Percentiles rank a stretch among this genome's conserved stretches.
Evolutionary conservation across 768 basidiomycete species (phyloP).

Genomic region (Tephrocybe rancida): DNA sequence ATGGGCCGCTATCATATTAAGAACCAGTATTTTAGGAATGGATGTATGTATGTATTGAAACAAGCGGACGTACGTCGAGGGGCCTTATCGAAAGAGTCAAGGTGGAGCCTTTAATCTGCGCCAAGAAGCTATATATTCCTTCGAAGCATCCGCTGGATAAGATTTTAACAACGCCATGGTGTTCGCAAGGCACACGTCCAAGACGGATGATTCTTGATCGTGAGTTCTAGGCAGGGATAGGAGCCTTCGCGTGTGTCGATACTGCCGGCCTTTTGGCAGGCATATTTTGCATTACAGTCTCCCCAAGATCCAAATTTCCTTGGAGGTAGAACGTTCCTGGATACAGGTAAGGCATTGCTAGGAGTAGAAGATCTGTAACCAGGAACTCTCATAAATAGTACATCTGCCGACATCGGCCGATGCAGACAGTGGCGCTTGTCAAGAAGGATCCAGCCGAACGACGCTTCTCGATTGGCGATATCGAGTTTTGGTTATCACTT

Average conservation of each 20-base stretch:
- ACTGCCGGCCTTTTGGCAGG: no score
- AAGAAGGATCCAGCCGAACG: neutral
- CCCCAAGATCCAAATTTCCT: neutral
- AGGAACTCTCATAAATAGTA: constrained; percentile 32
- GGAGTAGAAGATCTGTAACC: neutral
- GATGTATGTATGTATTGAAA: constrained; percentile 1
- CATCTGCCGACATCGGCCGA: neutral
- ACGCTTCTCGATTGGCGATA: neutral
- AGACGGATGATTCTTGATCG: neutral
- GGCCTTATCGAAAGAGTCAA: constrained; percentile 3
- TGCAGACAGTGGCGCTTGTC: neutral
- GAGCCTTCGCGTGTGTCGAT: neutral
- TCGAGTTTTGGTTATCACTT: neutral
- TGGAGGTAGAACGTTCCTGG: neutral
- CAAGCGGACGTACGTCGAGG: constrained; percentile 6
- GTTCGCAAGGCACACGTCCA: neutral
- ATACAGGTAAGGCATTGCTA: neutral
- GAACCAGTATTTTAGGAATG: constrained; percentile 1
- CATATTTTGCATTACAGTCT: no score
- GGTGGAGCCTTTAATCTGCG: constrained; percentile 5
- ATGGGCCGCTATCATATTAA: constrained; percentile 1
- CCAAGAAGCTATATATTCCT: constrained; percentile 3
- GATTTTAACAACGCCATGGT: constrained; percentile 1
- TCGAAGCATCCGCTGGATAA: constrained; percentile 6
- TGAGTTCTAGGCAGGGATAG: neutral